These are phyloP conservation scores for Mycosphaerelloides madeirae DNA, from an alignment of 2,329 filamentous ascomycete species.

Conservation along the genomic window DNA sequence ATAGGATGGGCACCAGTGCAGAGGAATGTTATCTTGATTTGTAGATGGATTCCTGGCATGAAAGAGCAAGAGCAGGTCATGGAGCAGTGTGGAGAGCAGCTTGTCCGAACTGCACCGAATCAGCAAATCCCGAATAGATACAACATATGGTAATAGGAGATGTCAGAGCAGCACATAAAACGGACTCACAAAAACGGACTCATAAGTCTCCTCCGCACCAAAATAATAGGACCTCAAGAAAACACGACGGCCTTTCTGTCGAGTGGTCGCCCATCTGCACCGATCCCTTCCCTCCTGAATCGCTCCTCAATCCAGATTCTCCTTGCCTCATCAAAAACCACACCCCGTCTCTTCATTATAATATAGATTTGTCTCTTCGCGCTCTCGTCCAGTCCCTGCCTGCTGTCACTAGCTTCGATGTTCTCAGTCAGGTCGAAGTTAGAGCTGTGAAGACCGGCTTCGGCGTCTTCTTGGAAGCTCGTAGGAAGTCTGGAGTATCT, in stretches of 20 bases:
- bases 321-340: slow-evolving; percentile 88
- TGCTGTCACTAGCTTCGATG: slow-evolving; percentile 69
- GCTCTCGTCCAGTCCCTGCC: slow-evolving; percentile 73
- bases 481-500: slow-evolving; percentile 73
- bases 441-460: slow-evolving; percentile 75
- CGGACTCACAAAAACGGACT: too few relatives aligned
- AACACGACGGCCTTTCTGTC: slow-evolving; percentile 98
- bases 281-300: slow-evolving; percentile 85
- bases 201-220: neutral
- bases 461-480: slow-evolving; percentile 73
- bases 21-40: too few relatives aligned
- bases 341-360: slow-evolving; percentile 81
- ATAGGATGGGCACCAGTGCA: too few relatives aligned
- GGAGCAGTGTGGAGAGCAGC: too few relatives aligned
- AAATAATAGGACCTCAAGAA: slow-evolving; percentile 46
- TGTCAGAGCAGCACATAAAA: too few relatives aligned
- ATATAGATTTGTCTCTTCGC: slow-evolving; percentile 77
- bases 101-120: too few relatives aligned
- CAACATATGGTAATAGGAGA: too few relatives aligned
- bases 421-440: slow-evolving; percentile 82
- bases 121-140: too few relatives aligned
- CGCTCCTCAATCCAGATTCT: slow-evolving; percentile 78
- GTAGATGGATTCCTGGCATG: too few relatives aligned
- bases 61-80: too few relatives aligned
- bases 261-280: slow-evolving; percentile 75